Percentiles rank a stretch among this genome's conserved stretches.
Evolutionary conservation across 2,329 filamentous ascomycete genomes (phyloP).

Genomic region (Capronia epimyces): DNA sequence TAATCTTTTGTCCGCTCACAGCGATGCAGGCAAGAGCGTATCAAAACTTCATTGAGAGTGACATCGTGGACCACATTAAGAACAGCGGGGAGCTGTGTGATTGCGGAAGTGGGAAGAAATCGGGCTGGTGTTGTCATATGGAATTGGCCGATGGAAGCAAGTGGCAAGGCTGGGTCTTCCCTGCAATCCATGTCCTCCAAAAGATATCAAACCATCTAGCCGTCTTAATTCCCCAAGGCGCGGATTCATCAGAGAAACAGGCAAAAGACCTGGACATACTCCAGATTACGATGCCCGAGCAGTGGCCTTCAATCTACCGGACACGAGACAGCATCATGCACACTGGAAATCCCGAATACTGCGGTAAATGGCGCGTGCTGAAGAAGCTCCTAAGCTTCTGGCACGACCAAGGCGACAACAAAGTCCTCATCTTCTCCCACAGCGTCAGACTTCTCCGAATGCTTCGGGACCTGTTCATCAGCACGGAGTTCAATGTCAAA

Average conservation of each 20-base stretch:
- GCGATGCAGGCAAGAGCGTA: constrained; percentile 77
- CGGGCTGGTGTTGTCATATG: constrained; percentile 74
- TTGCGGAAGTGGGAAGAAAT: constrained; percentile 63
- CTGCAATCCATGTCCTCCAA: constrained; percentile 72
- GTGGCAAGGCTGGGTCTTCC: constrained; percentile 78
- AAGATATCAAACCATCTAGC: constrained; percentile 92
- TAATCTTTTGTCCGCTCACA: constrained; percentile 91
- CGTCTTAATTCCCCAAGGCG: constrained; percentile 66
- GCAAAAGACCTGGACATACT: constrained; percentile 70
- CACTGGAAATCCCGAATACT: constrained; percentile 82
- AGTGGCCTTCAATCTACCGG: constrained; percentile 68
- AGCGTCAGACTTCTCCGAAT: constrained; percentile 81
- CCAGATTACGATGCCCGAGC: constrained; percentile 65
- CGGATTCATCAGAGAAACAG: constrained; percentile 65
- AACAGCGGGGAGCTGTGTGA: constrained; percentile 61
- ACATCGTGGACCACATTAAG: constrained; percentile 64
- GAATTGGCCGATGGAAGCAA: constrained; percentile 53
- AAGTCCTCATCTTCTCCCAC: constrained; percentile 92
- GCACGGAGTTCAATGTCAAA: constrained; percentile 83
- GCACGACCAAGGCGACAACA: constrained; percentile 75
- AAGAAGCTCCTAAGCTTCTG: constrained; percentile 83
- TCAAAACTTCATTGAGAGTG: constrained; percentile 69
- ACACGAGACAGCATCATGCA: constrained; percentile 73
- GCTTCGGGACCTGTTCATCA: constrained; percentile 75
- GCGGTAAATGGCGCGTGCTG: constrained; percentile 93